Percentiles rank a stretch among this genome's conserved stretches.
phyloP scores from a whole-genome alignment of 208 protist species.

The Trypanosoma lewisi region DNA sequence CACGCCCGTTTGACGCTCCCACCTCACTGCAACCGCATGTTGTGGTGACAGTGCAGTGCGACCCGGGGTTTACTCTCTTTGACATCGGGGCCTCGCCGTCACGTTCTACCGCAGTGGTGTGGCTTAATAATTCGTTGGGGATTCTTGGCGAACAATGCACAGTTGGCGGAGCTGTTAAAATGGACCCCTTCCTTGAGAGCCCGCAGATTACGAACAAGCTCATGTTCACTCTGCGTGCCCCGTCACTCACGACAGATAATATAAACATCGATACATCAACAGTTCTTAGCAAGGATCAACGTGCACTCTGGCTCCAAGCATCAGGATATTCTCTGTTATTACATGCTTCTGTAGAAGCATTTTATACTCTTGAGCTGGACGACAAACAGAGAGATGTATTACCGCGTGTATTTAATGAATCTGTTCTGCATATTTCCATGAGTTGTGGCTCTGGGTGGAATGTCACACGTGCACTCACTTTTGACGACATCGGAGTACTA shows the following conservation, averaged over 20 bases:
- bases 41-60: background rate
- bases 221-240: background rate
- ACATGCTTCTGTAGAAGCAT: no score
- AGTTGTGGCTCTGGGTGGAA: no score
- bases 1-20: background rate
- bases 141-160: background rate
- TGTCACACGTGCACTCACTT: no score
- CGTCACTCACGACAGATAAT: background rate
- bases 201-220: background rate
- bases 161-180: background rate
- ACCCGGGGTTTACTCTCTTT: background rate
- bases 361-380: no score
- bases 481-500: no score
- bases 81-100: no score
- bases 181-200: background rate
- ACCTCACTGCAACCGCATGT: background rate
- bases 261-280: background rate
- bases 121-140: background rate
- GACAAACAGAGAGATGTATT: no score
- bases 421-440: no score
- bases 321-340: background rate
- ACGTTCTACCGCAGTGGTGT: background rate
- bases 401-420: no score
- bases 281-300: background rate
- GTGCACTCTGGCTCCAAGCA: background rate